phyloP scores from a whole-genome alignment of 345 rosid genomes.

The Cochlearia excelsa region DNA sequence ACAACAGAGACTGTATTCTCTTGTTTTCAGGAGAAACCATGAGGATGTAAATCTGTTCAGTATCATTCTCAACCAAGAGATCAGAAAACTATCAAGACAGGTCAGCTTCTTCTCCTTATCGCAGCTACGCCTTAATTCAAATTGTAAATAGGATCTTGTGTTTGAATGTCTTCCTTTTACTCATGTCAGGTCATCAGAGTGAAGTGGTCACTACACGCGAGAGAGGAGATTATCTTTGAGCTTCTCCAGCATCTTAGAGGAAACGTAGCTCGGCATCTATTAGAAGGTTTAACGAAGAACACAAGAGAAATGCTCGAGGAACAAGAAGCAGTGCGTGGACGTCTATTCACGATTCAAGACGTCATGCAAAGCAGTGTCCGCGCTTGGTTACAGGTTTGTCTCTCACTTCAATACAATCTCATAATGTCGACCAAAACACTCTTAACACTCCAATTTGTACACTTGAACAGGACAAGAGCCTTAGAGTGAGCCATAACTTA shows the following conservation, averaged over 20 bases:
- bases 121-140: slow-evolving; percentile 6
- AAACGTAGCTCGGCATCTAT: slow-evolving; percentile 41
- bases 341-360: slow-evolving; percentile 94
- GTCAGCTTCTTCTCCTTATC: slow-evolving; percentile 9
- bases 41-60: slow-evolving; percentile 86
- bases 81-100: slow-evolving; percentile 84
- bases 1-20: slow-evolving; percentile 2
- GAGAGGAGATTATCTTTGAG: slow-evolving; percentile 93
- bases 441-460: neutral
- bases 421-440: neutral
- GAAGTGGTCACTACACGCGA: slow-evolving; percentile 98
- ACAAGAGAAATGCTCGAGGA: slow-evolving; percentile 90
- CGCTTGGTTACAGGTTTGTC: slow-evolving; percentile 90
- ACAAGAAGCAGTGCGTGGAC: slow-evolving; percentile 98
- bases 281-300: slow-evolving; percentile 67
- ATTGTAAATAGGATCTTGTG: neutral
- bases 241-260: slow-evolving; percentile 88
- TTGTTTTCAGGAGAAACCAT: slow-evolving; percentile 61
- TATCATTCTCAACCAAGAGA: slow-evolving; percentile 92
- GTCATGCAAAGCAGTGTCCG: slow-evolving; percentile 99
- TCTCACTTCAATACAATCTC: neutral
- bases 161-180: neutral
- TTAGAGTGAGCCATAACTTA: slow-evolving; percentile 83
- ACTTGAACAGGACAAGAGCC: slow-evolving; percentile 67
- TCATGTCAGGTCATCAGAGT: slow-evolving; percentile 77